A percentile compares a stretch with the other conserved stretches of the same genome.
Conservation (phyloP, 1,284 basidiomycete genomes). For the Papiliotrema terrestris region DNA sequence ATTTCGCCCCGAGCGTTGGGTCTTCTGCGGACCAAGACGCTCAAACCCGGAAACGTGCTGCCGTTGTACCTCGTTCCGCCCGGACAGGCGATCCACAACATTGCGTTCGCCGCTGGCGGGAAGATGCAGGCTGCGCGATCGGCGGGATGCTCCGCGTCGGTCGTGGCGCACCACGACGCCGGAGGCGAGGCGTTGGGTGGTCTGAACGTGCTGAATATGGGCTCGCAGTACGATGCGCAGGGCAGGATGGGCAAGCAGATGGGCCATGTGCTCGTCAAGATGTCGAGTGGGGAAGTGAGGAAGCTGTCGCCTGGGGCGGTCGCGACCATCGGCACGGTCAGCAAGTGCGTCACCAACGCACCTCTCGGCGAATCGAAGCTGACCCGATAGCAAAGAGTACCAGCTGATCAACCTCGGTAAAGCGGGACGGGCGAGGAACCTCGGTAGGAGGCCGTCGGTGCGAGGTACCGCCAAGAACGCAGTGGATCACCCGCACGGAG, state of each 20-base stretch:
- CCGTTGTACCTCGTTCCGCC: conserved; percentile 87
- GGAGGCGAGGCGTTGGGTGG: conserved; percentile 51
- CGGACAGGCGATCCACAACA: conserved; percentile 84
- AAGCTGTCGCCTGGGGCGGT: conserved; percentile 76
- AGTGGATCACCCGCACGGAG: conserved; percentile 94
- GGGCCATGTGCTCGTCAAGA: conserved; percentile 62
- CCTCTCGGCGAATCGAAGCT: background rate
- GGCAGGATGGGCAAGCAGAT: conserved; percentile 27
- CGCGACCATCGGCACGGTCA: conserved; percentile 88
- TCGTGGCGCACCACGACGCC: conserved; percentile 61
- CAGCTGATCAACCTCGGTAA: conserved; percentile 83
- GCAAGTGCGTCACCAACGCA: conserved; percentile 57
- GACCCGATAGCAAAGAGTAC: conserved; percentile 61
- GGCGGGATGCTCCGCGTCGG: conserved; percentile 80
- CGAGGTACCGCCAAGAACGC: conserved; percentile 99
- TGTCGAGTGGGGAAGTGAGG: conserved; percentile 91
- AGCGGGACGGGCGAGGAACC: conserved; percentile 84
- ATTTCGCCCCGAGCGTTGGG: conserved; percentile 60
- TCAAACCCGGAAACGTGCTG: conserved; percentile 90
- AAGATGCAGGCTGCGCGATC: conserved; percentile 81
- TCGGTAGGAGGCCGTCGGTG: conserved; percentile 81
- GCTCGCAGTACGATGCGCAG: conserved; percentile 20
- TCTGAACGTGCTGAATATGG: conserved; percentile 38
- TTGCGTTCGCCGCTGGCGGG: conserved; percentile 72
- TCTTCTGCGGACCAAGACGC: conserved; percentile 75